These are phyloP conservation scores for Cucumis variabilis DNA, from an alignment of 331 rosid genomes.

Conservation along the genomic window DNA sequence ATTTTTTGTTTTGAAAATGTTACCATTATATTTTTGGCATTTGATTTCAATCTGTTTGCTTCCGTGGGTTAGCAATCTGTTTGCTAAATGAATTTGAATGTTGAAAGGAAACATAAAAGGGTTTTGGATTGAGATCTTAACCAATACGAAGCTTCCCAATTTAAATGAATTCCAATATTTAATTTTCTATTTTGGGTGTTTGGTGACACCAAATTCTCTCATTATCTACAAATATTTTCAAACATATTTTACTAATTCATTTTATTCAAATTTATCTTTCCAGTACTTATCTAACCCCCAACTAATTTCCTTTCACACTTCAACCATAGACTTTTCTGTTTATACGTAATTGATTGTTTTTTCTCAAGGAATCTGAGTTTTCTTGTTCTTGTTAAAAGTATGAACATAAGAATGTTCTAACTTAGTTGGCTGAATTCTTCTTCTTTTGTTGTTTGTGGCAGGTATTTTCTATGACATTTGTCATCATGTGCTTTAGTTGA, in stretches of 20 bases:
- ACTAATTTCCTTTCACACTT: background rate
- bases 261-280: background rate
- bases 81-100: slow-evolving; percentile 16
- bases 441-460: too few species aligned
- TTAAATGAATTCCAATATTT: background rate
- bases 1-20: too few species aligned
- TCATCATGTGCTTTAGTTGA: too few species aligned
- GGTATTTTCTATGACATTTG: too few species aligned
- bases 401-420: background rate
- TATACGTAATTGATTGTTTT: background rate
- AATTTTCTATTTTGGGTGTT: background rate
- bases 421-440: background rate
- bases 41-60: too few species aligned
- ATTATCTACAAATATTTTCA: background rate
- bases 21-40: too few species aligned
- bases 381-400: background rate
- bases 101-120: background rate
- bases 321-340: background rate
- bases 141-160: background rate
- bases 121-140: background rate
- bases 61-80: too few species aligned
- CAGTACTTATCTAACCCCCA: background rate
- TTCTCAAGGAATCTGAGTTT: too few species aligned
- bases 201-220: background rate
- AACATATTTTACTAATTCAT: background rate